Base-by-base conservation (phyloP, 495 filamentous ascomycete genomes). In the Lasiosphaeriaceae sp. region DNA sequence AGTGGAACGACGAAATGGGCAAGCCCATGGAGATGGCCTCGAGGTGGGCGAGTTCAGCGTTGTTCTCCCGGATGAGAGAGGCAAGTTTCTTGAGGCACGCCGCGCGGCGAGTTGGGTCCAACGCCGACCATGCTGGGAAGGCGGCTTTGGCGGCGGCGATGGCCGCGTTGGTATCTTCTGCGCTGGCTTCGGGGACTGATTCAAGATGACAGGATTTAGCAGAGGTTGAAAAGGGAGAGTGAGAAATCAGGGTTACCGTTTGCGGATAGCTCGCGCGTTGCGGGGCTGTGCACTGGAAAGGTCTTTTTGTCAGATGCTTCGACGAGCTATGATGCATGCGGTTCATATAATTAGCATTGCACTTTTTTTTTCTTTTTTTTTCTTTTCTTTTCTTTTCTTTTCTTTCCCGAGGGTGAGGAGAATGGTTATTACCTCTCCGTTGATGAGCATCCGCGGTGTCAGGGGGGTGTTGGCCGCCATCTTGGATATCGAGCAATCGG, bases 91-190 rank as follows among this genome's bases (percentile, higher is more conserved):
- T 75, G 45, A 88, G 58, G 62, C 74, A 75, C 0, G 54, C 58
- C 8, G 69, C 77, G 16, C 82, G 71, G 45, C 74, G 65, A 5
- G 68, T 24, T 0, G 78, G 76, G 5, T 71, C 69, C 17, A 82
- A 70, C 7, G 70, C 71, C 2, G 74, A 75, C 84, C 85, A 87
- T 19, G 74, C 68, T 19, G 80, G 80, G 56, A 84, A 82, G 8
- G 85, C 83, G 4, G 74, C 75, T 54, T 80, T 79, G 24, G 85
- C 86, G 14, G 83, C 78, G 3, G 76, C 76, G 1, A 87, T 81
- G 14, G 84, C 83, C 2, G 61, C 66, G 66, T 87, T 77, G 58
- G 80, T 74, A 59, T 89, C 83, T 4, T 76, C 64, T 23, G 31
- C 56, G 26, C 52, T 68, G 2, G 70, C 70, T 26, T 71, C 70